A percentile compares a stretch with the other conserved stretches of the same genome.
Evolutionary conservation across 441 rosid species (phyloP).

Genomic region (Populus hybrid): DNA sequence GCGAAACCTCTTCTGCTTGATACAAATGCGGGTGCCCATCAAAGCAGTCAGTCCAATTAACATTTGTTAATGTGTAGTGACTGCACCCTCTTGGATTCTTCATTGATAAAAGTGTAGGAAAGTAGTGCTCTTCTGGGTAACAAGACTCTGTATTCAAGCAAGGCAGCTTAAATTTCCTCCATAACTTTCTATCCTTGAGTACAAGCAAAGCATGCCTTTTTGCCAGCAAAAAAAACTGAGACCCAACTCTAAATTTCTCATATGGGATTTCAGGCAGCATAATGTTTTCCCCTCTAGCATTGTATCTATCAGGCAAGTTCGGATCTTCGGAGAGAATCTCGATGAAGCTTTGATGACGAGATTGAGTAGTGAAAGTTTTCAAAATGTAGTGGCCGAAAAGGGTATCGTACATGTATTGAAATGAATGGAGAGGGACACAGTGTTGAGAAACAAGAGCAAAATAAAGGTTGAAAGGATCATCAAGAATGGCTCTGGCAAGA

Average conservation of each 20-base stretch:
- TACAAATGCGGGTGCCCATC: slow-evolving; percentile 69
- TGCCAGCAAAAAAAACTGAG: slow-evolving; percentile 76
- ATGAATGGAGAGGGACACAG: slow-evolving; percentile 81
- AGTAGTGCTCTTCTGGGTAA: slow-evolving; percentile 85
- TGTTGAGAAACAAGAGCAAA: slow-evolving; percentile 71
- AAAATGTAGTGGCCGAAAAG: slow-evolving; percentile 38
- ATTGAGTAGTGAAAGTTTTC: slow-evolving; percentile 30
- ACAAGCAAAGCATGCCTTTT: slow-evolving; percentile 62
- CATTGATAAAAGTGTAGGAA: slow-evolving; percentile 69
- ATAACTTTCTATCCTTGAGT: slow-evolving; percentile 48
- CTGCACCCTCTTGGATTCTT: slow-evolving; percentile 60
- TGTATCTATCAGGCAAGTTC: slow-evolving; percentile 48
- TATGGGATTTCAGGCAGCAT: slow-evolving; percentile 63
- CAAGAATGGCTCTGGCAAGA: slow-evolving; percentile 58
- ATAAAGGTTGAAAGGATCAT: slow-evolving; percentile 68
- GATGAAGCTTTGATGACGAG: slow-evolving; percentile 45
- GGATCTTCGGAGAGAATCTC: slow-evolving; percentile 61
- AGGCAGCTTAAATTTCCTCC: slow-evolving; percentile 70
- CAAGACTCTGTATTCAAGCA: slow-evolving; percentile 48
- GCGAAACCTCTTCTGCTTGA: slow-evolving; percentile 40
- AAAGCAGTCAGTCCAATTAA: slow-evolving; percentile 66
- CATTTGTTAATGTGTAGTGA: slow-evolving; percentile 61
- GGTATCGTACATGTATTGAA: slow-evolving; percentile 47
- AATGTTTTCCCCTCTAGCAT: slow-evolving; percentile 47
- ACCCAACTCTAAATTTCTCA: slow-evolving; percentile 64